Conservation (phyloP, 2,329 filamentous ascomycete genomes). For the Microcyclospora tardicrescens region DNA sequence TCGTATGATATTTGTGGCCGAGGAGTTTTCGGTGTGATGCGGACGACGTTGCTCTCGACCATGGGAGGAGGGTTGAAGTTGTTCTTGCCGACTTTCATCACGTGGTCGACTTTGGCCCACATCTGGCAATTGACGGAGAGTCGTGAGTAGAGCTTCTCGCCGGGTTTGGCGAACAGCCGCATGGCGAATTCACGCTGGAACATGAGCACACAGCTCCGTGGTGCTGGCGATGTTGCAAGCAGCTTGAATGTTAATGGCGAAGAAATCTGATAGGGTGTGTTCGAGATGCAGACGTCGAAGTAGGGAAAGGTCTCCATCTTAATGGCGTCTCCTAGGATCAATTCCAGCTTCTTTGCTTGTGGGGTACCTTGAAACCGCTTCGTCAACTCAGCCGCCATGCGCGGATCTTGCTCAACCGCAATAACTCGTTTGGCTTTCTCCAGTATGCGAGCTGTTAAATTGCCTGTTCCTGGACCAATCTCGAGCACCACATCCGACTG, state of each 20-base stretch:
- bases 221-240: slow-evolving; percentile 66
- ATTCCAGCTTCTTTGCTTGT: slow-evolving; percentile 68
- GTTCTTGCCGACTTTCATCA: slow-evolving; percentile 90
- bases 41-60: slow-evolving; percentile 82
- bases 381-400: slow-evolving; percentile 91
- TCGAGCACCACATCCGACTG: slow-evolving; percentile 83
- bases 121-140: slow-evolving; percentile 89
- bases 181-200: slow-evolving; percentile 93
- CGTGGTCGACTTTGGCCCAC: slow-evolving; percentile 58
- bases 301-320: slow-evolving; percentile 63
- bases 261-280: slow-evolving; percentile 70
- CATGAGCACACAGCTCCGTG: slow-evolving; percentile 80
- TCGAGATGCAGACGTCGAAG: slow-evolving; percentile 75
- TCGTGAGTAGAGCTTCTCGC: slow-evolving; percentile 81
- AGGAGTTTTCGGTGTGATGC: slow-evolving; percentile 76
- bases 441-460: slow-evolving; percentile 77
- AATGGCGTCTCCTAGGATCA: slow-evolving; percentile 84
- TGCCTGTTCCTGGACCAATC: slow-evolving; percentile 81
- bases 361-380: slow-evolving; percentile 88
- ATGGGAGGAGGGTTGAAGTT: slow-evolving; percentile 93
- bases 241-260: slow-evolving; percentile 86
- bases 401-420: slow-evolving; percentile 83
- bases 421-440: slow-evolving; percentile 74
- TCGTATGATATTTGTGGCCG: slow-evolving; percentile 82
- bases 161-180: slow-evolving; percentile 73